These are phyloP conservation scores for Coemansia erecta DNA, from an alignment of 192 early-diverging fungal genomes.

Conservation along the genomic window DNA sequence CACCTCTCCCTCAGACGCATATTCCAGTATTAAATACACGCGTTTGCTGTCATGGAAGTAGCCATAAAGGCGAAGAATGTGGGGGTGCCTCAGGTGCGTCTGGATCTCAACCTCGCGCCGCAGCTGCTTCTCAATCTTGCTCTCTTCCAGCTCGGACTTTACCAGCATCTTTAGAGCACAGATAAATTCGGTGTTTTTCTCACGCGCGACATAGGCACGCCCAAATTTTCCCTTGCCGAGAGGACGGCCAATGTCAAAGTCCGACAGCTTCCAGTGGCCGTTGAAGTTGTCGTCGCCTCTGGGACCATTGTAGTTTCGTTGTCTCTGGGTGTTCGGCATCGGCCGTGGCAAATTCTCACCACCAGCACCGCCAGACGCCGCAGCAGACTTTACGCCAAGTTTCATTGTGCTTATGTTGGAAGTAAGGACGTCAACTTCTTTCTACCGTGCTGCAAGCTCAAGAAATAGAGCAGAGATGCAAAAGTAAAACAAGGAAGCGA, in stretches of 20 bases:
- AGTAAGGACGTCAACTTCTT: conserved; percentile 25
- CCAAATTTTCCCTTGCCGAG: conserved; percentile 98
- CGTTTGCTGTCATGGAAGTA: conserved; percentile 95
- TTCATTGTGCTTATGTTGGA: conserved; percentile 36
- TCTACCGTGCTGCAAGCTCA: conserved; percentile 14
- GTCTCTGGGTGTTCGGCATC: conserved; percentile 10
- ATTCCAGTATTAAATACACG: conserved; percentile 92
- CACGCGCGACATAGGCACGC: conserved; percentile 87
- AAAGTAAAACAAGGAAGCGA: not conserved
- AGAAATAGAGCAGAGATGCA: too few relatives aligned
- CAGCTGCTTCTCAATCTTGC: conserved; percentile 85
- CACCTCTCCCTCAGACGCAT: conserved; percentile 91
- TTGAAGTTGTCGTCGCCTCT: conserved; percentile 1
- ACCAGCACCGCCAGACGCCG: not conserved
- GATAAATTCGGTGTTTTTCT: conserved; percentile 80
- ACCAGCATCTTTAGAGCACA: conserved; percentile 91
- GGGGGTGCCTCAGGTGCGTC: conserved; percentile 83
- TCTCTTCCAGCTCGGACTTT: conserved; percentile 74
- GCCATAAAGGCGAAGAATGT: conserved; percentile 92
- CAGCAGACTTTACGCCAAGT: conserved; percentile 11
- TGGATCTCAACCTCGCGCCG: conserved; percentile 95
- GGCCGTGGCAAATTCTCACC: conserved; percentile 8
- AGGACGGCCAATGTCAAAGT: conserved; percentile 88
- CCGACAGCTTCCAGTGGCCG: conserved; percentile 60
- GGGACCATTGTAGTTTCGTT: conserved; percentile 4